Percentiles rank a stretch among this genome's conserved stretches.
These are phyloP conservation scores for Hypericum androsaemum DNA, from an alignment of 345 rosid species.

Conservation along the genomic window DNA sequence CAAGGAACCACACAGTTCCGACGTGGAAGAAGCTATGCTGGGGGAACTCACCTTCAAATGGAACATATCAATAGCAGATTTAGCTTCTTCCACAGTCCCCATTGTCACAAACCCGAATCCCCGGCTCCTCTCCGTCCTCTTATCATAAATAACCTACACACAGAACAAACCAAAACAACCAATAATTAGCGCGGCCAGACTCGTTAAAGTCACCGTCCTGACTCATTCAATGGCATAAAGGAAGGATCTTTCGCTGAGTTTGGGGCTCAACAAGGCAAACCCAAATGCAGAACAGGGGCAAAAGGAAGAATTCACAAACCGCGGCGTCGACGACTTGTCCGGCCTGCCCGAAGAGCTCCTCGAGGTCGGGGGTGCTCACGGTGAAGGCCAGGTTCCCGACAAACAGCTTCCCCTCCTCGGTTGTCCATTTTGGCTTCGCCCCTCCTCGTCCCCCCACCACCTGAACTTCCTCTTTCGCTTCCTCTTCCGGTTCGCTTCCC, in stretches of 20 bases:
- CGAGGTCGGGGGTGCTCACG: conserved; percentile 51
- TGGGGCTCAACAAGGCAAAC: not conserved
- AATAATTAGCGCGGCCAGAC: not conserved
- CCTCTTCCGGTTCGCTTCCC: conserved; percentile 13
- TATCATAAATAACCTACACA: conserved; percentile 60
- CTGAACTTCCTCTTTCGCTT: conserved; percentile 21
- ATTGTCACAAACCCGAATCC: conserved; percentile 86
- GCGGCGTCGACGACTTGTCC: conserved; percentile 61
- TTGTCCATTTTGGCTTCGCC: conserved; percentile 15
- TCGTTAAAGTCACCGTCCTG: too few species aligned
- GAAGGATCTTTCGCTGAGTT: not conserved
- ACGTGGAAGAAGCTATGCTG: not conserved
- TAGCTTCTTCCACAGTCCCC: conserved; percentile 69
- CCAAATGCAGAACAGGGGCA: not conserved
- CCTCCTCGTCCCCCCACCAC: not conserved
- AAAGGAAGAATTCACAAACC: conserved; percentile 26
- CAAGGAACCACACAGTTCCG: not conserved
- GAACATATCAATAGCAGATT: conserved; percentile 67
- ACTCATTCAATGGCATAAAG: not conserved
- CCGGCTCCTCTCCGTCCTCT: conserved; percentile 89
- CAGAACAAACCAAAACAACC: conserved; percentile 3
- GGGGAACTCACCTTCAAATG: conserved; percentile 63
- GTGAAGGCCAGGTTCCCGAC: conserved; percentile 78
- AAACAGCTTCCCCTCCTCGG: conserved; percentile 58
- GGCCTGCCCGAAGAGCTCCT: conserved; percentile 57